Evolutionary conservation across 257 asterid species (phyloP), one percentile per base, ranked within the genome.

Genomic region (Nicotiana noctiflora): DNA sequence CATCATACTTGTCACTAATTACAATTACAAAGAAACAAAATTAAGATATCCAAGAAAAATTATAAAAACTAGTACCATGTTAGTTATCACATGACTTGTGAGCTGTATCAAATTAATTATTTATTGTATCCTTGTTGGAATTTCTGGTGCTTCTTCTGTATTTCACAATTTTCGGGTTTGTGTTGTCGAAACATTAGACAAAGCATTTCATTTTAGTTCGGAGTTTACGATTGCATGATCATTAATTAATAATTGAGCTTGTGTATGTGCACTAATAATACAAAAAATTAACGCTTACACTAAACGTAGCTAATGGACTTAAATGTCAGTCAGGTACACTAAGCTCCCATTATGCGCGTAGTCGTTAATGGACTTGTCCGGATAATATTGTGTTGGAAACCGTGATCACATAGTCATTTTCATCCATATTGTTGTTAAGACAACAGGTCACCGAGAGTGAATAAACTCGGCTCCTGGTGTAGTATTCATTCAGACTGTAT

Each of bases 81-180:
- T 2, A 6, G 10, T 37, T 6, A 40, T 40, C 77, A 72, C 59
- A 12, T 40, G 77, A 72, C 37, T 72, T 0, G 3, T 72, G 60
- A 72, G 77, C 14, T 72, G 77, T 72, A 21, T 72, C 77, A 72
- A 72, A 46, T 44, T 72, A 14, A 46, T 46, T 37, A 21, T 72
- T 46, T 46, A 60, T 72, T 46, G 60, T 23, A 44, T 72, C 59
- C 34, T 72, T 72, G 40, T 46, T 72, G 77, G 60, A 44, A 72
- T 72, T 72, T 72, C 56, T 46, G 1, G 21, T 44, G 37, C n/a
- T 72, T 12, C 46, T 32, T 72, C n/a, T n/a, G 59, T 72, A 46
- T 70, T 13, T 3, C 40, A 13, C 13, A 21, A 3, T 46, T 46
- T 14, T 23, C 59, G 14, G 37, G 32, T 13, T 72, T 72, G 40